A percentile compares a stretch with the other conserved stretches of the same genome.
phyloP scores from a whole-genome alignment of 495 filamentous ascomycete species.

The Aspergillus haitiensis region DNA sequence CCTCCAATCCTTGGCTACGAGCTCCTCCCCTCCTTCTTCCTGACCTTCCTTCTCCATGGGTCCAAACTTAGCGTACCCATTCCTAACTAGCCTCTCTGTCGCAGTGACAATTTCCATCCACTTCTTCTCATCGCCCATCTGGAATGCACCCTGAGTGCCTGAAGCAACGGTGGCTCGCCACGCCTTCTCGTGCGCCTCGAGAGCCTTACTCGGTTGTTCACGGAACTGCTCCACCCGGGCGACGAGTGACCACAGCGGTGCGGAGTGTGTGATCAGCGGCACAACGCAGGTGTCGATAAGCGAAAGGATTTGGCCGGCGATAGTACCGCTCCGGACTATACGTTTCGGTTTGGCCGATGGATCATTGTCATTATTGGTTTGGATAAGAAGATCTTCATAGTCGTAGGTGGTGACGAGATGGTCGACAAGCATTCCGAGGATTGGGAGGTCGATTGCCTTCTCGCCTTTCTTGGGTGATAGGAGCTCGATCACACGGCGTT shows the following conservation, averaged over 20 bases:
- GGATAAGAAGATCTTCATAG: conserved; percentile 40
- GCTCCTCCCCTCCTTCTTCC: conserved; percentile 31
- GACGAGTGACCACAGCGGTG: conserved; percentile 72
- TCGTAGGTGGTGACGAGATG: conserved; percentile 60
- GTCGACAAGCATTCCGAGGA: conserved; percentile 68
- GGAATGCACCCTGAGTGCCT: conserved; percentile 49
- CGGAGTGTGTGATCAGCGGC: conserved; percentile 79
- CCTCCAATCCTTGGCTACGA: conserved; percentile 66
- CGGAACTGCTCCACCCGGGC: conserved; percentile 70
- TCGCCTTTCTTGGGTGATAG: conserved; percentile 68
- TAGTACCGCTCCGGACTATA: conserved; percentile 45
- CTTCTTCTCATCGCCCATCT: conserved; percentile 49
- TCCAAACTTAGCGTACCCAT: conserved; percentile 51
- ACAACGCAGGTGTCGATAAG: conserved; percentile 69
- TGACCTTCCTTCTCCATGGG: conserved; percentile 41
- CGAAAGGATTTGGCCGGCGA: conserved; percentile 60
- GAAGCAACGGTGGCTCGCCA: conserved; percentile 69
- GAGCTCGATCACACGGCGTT: conserved; percentile 72
- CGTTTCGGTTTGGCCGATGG: conserved; percentile 19
- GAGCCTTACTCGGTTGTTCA: conserved; percentile 62
- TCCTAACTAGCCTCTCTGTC: conserved; percentile 48
- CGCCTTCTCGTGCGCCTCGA: conserved; percentile 83
- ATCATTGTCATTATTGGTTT: conserved; percentile 10
- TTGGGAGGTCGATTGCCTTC: conserved; percentile 69
- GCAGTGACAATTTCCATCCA: conserved; percentile 51